Evolutionary conservation across 2,329 filamentous ascomycete genomes (phyloP).

Genomic region (Claviceps spartinae): DNA sequence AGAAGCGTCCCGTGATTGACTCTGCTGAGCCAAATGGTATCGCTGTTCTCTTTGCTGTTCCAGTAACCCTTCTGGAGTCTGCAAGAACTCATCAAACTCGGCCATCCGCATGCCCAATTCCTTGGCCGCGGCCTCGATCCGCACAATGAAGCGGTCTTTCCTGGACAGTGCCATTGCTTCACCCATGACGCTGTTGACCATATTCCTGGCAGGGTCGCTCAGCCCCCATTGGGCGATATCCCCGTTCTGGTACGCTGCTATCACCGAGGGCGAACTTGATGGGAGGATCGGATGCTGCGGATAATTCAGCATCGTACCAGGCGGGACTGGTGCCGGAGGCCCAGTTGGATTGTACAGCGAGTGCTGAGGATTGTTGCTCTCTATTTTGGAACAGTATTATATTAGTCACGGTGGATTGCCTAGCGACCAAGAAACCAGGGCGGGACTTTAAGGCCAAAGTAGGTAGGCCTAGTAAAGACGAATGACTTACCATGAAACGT

Average conservation of each 20-base stretch:
- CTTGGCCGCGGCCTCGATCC: constrained; percentile 39
- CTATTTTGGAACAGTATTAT: constrained; percentile 13
- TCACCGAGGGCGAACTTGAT: background rate
- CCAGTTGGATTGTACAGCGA: constrained; percentile 8
- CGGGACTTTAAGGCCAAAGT: background rate
- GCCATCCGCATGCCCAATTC: constrained; percentile 40
- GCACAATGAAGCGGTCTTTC: constrained; percentile 32
- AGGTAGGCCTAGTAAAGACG: background rate
- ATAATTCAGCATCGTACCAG: constrained; percentile 11
- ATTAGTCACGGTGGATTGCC: background rate
- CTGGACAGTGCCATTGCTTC: constrained; percentile 30
- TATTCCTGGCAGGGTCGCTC: constrained; percentile 9
- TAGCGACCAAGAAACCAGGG: background rate
- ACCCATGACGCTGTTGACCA: constrained; percentile 27
- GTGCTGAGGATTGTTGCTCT: constrained; percentile 30
- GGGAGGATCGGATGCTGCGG: constrained; percentile 2
- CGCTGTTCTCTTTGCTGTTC: constrained; percentile 14
- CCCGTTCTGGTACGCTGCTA: constrained; percentile 1
- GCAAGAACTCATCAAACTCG: constrained; percentile 33
- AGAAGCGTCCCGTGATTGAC: constrained; percentile 8
- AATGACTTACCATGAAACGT: constrained; percentile 42
- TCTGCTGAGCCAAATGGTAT: constrained; percentile 9
- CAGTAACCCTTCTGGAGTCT: constrained; percentile 13
- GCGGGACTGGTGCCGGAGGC: background rate
- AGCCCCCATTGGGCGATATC: constrained; percentile 23